Evolutionary conservation across 331 rosid genomes (phyloP).

Genomic region (Quercus tomentella): DNA sequence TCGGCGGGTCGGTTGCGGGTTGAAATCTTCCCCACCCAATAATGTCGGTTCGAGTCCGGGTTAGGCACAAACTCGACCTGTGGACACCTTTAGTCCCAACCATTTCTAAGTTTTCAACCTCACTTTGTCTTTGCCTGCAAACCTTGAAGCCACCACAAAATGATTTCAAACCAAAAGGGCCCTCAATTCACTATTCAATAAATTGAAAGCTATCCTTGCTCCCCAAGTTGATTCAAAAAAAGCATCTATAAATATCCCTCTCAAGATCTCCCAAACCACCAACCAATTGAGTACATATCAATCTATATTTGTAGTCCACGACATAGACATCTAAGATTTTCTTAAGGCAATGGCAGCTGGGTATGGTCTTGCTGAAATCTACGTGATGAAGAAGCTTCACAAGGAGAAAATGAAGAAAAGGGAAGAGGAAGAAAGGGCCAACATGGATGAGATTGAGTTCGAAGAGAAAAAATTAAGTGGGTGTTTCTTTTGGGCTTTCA

Average conservation of each 20-base stretch:
- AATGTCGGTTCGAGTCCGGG: too few relatives aligned
- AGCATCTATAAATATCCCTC: slow-evolving; percentile 3
- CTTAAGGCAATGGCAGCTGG: not conserved
- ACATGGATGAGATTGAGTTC: not conserved
- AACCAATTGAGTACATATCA: not conserved
- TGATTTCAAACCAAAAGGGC: too few relatives aligned
- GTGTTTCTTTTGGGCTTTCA: slow-evolving; percentile 19
- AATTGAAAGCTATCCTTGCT: slow-evolving; percentile 11
- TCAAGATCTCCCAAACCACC: not conserved
- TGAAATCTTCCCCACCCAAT: too few relatives aligned
- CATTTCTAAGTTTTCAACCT: not conserved
- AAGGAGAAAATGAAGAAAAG: slow-evolving; percentile 35
- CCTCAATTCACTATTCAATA: too few relatives aligned
- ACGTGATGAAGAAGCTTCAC: slow-evolving; percentile 21
- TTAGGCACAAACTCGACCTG: too few relatives aligned
- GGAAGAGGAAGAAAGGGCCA: slow-evolving; percentile 13
- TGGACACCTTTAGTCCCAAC: not conserved
- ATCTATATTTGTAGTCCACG: not conserved
- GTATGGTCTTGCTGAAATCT: not conserved
- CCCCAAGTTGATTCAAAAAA: slow-evolving; percentile 6
- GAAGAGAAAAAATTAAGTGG: not conserved
- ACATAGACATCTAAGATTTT: not conserved
- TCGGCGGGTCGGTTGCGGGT: too few relatives aligned
- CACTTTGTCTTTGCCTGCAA: not conserved
- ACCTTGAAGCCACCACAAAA: not conserved